Conservation (phyloP, 1,284 basidiomycete species). For the Golubevia pallescens region DNA sequence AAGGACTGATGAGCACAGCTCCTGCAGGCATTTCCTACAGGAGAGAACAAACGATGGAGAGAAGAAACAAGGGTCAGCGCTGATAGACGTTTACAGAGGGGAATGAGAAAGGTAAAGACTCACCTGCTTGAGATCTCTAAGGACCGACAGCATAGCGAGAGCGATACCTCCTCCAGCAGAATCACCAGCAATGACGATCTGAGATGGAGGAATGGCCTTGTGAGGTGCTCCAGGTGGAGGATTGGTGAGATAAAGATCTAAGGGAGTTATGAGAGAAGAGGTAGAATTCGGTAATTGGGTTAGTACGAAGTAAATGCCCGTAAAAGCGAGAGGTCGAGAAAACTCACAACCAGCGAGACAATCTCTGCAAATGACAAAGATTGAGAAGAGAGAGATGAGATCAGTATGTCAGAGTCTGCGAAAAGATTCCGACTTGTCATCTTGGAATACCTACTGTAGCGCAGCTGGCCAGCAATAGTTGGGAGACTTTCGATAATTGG, state of each 20-base stretch:
- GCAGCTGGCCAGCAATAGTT: slow-evolving; percentile 17
- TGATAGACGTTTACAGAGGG: too few relatives aligned
- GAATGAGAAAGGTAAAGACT: too few relatives aligned
- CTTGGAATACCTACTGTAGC: not conserved
- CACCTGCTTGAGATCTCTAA: slow-evolving; percentile 1
- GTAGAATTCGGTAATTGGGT: slow-evolving; percentile 1
- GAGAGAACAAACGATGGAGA: too few relatives aligned
- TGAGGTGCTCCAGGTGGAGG: slow-evolving; percentile 78
- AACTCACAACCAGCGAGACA: slow-evolving; percentile 78
- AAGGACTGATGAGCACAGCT: too few relatives aligned
- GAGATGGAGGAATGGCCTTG: slow-evolving; percentile 77
- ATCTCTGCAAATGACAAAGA: slow-evolving; percentile 93
- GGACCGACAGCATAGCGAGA: slow-evolving; percentile 82
- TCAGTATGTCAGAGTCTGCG: slow-evolving; percentile 3
- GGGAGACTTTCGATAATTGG: slow-evolving; percentile 54
- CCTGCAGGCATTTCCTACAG: too few relatives aligned
- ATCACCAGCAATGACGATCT: slow-evolving; percentile 83
- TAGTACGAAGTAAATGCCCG: not conserved
- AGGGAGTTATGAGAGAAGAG: slow-evolving; percentile 66
- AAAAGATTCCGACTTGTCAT: too few relatives aligned
- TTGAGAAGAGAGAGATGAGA: slow-evolving; percentile 75
- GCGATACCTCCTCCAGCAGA: slow-evolving; percentile 91
- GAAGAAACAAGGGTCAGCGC: too few relatives aligned
- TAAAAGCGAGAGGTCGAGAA: not conserved
- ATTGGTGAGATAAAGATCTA: slow-evolving; percentile 74